Base-by-base conservation (phyloP, 768 basidiomycete genomes). In the Mycena alexandri region DNA sequence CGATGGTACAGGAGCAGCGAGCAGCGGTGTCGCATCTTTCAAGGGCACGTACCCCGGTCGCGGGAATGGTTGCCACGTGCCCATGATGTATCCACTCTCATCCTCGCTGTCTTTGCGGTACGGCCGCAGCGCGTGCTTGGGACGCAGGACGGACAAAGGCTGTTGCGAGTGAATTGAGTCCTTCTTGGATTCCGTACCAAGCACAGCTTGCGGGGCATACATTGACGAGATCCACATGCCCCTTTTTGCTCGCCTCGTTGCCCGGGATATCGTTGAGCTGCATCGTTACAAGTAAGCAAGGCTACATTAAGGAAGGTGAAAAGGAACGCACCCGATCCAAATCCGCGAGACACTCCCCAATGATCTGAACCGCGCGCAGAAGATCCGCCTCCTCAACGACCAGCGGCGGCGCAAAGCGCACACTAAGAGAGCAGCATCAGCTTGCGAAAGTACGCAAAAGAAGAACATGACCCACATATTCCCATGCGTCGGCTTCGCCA, bases 401-500 rank as follows among this genome's bases (percentile, higher is more conserved):
- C 61, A 99, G 80, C 3, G 97, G 97, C 3, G 97, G 97, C 2
- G 98, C 95, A 77, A 99, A 97, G 36, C 97, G 95, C 72, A 99
- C 93, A 59, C 96, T 98, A 4, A 70, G 46, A 19, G 3, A 9
- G 46, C 58, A 61, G 47, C 42, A 47, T n/a, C 16, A 24, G 36
- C 16, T 5, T 54, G 52, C 19, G 22, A 44, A 21, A 10, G 17
- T 7, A 24, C n/a, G n/a, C n/a, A 48, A n/a, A n/a, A n/a, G n/a
- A n/a, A n/a, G n/a, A 29, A 46, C 19, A 24, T 24, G 19, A 84
- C 94, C 73, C 73, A 96, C 95, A 94, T 95, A 79, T 97, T 97
- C 29, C 90, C 87, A 75, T 98, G 96, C 0, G 97, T 98, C 14
- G 98, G 96, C 84, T 99, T 99, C 33, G 96, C 97, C 69, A 99